phyloP scores from a whole-genome alignment of 768 basidiomycete species.

The Pisolithus sp. region DNA sequence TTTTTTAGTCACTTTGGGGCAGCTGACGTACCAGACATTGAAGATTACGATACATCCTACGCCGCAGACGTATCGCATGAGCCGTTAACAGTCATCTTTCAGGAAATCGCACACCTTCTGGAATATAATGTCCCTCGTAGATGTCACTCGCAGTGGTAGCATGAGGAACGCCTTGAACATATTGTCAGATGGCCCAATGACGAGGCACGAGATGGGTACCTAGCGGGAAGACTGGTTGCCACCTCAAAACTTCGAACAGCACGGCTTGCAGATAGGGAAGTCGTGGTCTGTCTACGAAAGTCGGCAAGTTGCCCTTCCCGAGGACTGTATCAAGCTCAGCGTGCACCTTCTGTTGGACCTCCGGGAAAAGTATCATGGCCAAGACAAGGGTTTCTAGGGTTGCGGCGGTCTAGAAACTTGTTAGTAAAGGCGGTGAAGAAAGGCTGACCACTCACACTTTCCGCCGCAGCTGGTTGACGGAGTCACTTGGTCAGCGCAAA shows the following conservation, averaged over 20 bases:
- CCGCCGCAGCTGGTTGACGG: conserved; percentile 7
- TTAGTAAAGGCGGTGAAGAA: background rate
- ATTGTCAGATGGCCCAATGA: background rate
- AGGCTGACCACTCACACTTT: conserved; percentile 12
- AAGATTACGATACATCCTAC: background rate
- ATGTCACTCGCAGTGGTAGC: conserved; percentile 10
- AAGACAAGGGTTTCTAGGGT: conserved; percentile 18
- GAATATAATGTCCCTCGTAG: conserved; percentile 16
- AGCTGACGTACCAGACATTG: background rate
- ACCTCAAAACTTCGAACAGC: conserved; percentile 20
- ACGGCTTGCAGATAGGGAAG: conserved; percentile 23
- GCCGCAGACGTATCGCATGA: background rate
- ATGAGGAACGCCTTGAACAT: background rate
- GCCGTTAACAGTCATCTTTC: background rate
- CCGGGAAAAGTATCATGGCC: conserved; percentile 22
- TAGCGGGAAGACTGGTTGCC: conserved; percentile 11
- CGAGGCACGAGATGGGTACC: background rate
- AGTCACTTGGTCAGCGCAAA: background rate
- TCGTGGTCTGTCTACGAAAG: conserved; percentile 16
- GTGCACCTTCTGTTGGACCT: conserved; percentile 19
- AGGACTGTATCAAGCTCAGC: conserved; percentile 22
- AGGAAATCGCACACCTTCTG: conserved; percentile 8
- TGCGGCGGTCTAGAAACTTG: conserved; percentile 10
- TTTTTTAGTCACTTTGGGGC: too few relatives aligned
- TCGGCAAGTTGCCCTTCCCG: conserved; percentile 17